A percentile compares a stretch with the other conserved stretches of the same genome.
Conservation (phyloP, 2,329 filamentous ascomycete species). For the Parascedosporium putredinis region DNA sequence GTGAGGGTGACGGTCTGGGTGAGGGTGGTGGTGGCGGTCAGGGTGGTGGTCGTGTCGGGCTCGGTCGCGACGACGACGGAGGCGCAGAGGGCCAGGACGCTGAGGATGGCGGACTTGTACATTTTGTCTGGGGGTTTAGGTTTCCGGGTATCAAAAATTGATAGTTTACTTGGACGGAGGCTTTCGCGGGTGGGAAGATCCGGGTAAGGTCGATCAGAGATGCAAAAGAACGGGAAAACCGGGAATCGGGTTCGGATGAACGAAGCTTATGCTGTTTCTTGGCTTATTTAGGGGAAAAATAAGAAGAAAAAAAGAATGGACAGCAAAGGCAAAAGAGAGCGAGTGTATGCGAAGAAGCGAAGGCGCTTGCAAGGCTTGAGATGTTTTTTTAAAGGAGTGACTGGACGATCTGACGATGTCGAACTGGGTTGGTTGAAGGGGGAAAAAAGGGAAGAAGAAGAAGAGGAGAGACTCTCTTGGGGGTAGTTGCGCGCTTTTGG, state of each 20-base stretch:
- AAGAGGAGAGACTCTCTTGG: too few relatives aligned
- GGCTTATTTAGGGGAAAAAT: too few relatives aligned
- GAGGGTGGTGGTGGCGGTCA: conserved; percentile 11
- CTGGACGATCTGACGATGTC: conserved; percentile 2
- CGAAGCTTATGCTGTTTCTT: neutral
- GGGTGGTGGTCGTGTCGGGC: conserved; percentile 10
- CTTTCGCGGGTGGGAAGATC: neutral
- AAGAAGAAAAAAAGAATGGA: neutral
- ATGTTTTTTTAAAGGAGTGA: neutral
- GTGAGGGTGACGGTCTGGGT: conserved; percentile 12
- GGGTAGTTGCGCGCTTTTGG: neutral
- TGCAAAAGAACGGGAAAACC: too few relatives aligned
- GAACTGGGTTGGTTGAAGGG: neutral
- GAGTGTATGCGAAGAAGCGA: too few relatives aligned
- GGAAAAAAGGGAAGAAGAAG: neutral
- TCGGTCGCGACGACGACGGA: neutral
- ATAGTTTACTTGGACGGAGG: too few relatives aligned
- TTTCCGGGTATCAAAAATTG: neutral
- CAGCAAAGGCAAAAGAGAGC: neutral
- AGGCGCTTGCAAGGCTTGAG: neutral
- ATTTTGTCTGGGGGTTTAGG: neutral
- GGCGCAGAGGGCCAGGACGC: conserved; percentile 1
- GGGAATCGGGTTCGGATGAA: neutral
- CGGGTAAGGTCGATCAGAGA: neutral
- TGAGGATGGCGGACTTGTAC: conserved; percentile 4